Conservation (phyloP, 2,329 filamentous ascomycete genomes). For the Colletotrichum echinochloae region DNA sequence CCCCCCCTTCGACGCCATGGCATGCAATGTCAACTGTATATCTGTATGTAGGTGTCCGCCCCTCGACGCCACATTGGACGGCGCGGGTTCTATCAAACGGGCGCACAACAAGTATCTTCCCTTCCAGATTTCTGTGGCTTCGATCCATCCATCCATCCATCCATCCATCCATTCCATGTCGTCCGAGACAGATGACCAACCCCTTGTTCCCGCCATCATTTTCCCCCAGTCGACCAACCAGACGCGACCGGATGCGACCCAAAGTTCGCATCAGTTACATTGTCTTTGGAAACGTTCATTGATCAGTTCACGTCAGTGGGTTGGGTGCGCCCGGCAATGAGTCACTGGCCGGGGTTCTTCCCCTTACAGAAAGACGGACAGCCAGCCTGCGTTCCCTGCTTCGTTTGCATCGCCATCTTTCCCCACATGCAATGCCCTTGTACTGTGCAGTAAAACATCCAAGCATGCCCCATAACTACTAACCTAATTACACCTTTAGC, state of each 20-base stretch:
- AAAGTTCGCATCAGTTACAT: background rate
- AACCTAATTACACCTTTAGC: too few species aligned
- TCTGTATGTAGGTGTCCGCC: background rate
- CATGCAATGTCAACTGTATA: constrained; percentile 30
- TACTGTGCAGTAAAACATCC: too few species aligned
- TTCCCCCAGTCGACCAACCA: background rate
- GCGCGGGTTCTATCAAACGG: constrained; percentile 22
- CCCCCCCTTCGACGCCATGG: constrained; percentile 12
- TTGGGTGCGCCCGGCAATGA: background rate
- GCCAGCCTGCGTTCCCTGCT: background rate
- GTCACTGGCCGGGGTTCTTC: constrained; percentile 3
- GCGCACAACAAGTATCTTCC: constrained; percentile 32
- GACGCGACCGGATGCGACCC: background rate
- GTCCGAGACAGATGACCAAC: background rate
- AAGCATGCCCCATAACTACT: too few species aligned
- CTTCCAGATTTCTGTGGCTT: background rate
- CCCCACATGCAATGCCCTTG: background rate
- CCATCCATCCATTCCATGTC: background rate
- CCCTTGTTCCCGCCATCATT: background rate
- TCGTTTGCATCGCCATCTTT: background rate
- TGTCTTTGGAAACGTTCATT: background rate
- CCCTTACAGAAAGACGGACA: background rate
- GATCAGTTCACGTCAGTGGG: background rate
- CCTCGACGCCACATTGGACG: background rate
- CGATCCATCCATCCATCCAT: background rate